phyloP scores from a whole-genome alignment of 2,329 filamentous ascomycete species.

The Penicillium hordei region DNA sequence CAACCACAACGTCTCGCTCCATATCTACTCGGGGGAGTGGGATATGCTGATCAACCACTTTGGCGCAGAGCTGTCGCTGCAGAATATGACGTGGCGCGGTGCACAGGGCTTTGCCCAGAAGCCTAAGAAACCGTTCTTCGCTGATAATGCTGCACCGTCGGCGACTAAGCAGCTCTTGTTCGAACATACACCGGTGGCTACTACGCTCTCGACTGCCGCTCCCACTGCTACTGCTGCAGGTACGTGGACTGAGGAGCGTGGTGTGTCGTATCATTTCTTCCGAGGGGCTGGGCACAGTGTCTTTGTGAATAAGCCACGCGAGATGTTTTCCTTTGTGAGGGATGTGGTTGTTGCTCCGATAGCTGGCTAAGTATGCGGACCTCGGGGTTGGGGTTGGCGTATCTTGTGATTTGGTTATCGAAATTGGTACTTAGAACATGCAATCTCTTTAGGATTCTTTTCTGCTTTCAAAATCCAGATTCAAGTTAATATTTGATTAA shows the following conservation, averaged over 20 bases:
- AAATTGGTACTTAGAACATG: neutral
- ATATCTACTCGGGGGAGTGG: constrained; percentile 40
- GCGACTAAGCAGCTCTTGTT: neutral
- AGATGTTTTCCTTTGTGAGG: constrained; percentile 40
- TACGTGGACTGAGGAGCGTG: constrained; percentile 35
- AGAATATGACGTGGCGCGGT: constrained; percentile 46
- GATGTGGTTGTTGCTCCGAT: constrained; percentile 33
- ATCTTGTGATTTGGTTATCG: neutral
- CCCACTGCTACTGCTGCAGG: constrained; percentile 23
- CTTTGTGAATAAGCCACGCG: constrained; percentile 31
- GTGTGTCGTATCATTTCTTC: constrained; percentile 40
- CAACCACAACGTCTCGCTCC: constrained; percentile 33
- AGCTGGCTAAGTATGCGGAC: neutral
- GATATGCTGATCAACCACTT: constrained; percentile 43
- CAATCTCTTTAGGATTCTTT: neutral
- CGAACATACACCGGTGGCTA: neutral
- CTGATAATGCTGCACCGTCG: constrained; percentile 25
- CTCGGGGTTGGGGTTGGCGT: neutral
- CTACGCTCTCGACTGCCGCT: neutral
- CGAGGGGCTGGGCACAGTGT: constrained; percentile 37
- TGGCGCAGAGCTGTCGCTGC: constrained; percentile 37
- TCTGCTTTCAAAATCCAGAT: neutral
- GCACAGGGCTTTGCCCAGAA: constrained; percentile 36
- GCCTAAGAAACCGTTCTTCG: constrained; percentile 28
- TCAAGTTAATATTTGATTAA: neutral